Evolutionary conservation across 805 yeast species (phyloP), one percentile per base, ranked within the genome.

Genomic region (Naumovozyma baii): DNA sequence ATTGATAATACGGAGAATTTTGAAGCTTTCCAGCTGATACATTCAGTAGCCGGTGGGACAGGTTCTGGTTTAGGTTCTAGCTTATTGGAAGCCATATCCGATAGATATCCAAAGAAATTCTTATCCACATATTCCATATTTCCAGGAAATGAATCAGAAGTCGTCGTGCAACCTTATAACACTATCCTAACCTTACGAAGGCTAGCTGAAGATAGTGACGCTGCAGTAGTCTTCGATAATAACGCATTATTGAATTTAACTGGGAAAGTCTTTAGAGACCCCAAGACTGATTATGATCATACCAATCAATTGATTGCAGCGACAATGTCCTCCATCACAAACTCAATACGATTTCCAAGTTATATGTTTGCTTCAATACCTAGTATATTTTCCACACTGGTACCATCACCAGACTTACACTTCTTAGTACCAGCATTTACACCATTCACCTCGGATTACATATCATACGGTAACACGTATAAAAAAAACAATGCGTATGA

Each of bases 41-140:
- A 92, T 62, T 83, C 96, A 3, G 94, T 92, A 3, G 97, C 96
- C 0, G 99, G 99, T 29, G 99, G 99, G 31, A 92, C 98, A 0
- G 99, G 99, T 0, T 83, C 96, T 0, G 98, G 99, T 3, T 75
- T 87, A 29, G 98, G 98, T 1, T 83, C 95, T 0, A 73, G 74
- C 41, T 50, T 92, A 33, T 62, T 92, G 30, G 96, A 92, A 57
- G 67, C 77, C 13, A 60, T 94, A 41, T 75, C 77, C 41, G 98
- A 92, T 57, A 66, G 86, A 39, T 90, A 78, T 57, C 77, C 82
- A 38, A 88, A 88, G 59, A 90, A 87, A 54, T 62, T 92, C 37
- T 67, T 84, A 7, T 83, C 83, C 42, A 86, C 97, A 0, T 83
- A 82, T 51, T 83, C 92, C 35, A 82, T 92, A 2, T 88, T 92